Percentiles rank a stretch among this genome's conserved stretches.
These are phyloP conservation scores for Castanea sativa DNA, from an alignment of 306 rosid species.

Conservation along the genomic window DNA sequence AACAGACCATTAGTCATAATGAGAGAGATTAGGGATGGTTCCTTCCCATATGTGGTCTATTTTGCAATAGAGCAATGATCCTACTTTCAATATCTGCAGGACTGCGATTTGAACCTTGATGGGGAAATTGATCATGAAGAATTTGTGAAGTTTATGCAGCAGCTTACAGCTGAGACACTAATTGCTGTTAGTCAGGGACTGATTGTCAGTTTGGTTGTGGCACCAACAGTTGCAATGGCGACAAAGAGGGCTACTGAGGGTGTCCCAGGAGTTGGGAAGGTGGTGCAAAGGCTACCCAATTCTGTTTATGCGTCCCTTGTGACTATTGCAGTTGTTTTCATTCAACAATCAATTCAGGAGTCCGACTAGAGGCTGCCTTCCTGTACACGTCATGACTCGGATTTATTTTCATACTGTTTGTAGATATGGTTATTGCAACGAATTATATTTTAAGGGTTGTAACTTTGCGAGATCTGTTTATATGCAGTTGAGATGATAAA, in stretches of 20 bases:
- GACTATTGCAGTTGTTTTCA: slow-evolving; percentile 51
- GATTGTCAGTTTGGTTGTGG: slow-evolving; percentile 66
- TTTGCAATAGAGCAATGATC: too few relatives aligned
- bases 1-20: too few relatives aligned
- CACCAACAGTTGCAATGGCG: slow-evolving; percentile 75
- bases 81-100: slow-evolving; percentile 37
- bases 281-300: slow-evolving; percentile 67
- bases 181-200: slow-evolving; percentile 57
- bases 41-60: too few relatives aligned
- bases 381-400: slow-evolving; percentile 8
- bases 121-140: slow-evolving; percentile 58
- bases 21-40: too few relatives aligned
- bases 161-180: slow-evolving; percentile 57
- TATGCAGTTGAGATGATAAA: neutral
- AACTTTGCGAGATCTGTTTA: neutral
- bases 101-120: slow-evolving; percentile 52
- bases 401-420: neutral
- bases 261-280: slow-evolving; percentile 74
- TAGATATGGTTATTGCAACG: neutral
- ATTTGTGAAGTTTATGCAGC: slow-evolving; percentile 48
- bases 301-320: slow-evolving; percentile 69
- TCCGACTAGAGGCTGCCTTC: slow-evolving; percentile 1
- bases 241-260: slow-evolving; percentile 91
- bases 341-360: slow-evolving; percentile 39
- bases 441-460: neutral